phyloP scores from a whole-genome alignment of 1,139 yeast genomes.

The Kurtzmaniella quercitrusa region DNA sequence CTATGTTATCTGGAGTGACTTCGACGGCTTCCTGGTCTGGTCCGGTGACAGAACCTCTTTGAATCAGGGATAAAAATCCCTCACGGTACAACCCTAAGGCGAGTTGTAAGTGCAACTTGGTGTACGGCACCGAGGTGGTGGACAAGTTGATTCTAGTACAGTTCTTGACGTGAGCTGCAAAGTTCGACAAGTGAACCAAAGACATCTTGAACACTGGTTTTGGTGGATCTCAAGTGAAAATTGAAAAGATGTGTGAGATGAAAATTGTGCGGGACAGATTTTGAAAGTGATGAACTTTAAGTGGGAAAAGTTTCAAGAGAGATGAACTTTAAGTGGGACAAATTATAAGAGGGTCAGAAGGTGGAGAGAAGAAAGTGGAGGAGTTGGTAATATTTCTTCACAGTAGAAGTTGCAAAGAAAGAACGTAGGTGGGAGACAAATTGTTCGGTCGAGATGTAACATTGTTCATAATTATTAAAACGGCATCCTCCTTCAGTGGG shows the following conservation, averaged over 20 bases:
- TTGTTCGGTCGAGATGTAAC: no score
- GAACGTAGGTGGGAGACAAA: no score
- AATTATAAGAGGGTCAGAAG: no score
- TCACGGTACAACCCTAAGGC: slow-evolving; percentile 84
- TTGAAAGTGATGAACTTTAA: no score
- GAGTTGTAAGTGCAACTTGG: slow-evolving; percentile 76
- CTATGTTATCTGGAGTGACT: slow-evolving; percentile 81
- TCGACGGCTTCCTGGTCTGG: slow-evolving; percentile 77
- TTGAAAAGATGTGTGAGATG: not conserved
- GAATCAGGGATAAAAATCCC: slow-evolving; percentile 82
- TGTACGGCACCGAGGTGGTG: slow-evolving; percentile 78
- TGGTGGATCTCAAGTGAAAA: not conserved
- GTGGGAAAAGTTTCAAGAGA: no score
- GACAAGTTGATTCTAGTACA: slow-evolving; percentile 73
- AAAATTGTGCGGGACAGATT: no score
- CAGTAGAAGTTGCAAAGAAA: no score
- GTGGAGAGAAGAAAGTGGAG: not conserved
- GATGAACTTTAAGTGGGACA: no score
- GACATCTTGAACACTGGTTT: slow-evolving; percentile 51
- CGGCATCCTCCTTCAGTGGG: no score
- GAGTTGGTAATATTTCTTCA: not conserved
- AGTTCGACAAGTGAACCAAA: slow-evolving; percentile 74
- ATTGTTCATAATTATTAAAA: no score
- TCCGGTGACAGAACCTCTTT: slow-evolving; percentile 84
- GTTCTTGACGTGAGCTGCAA: slow-evolving; percentile 88